These are phyloP conservation scores for Hemisphaericaspora nanyangensis DNA, from an alignment of 805 yeast genomes.

Conservation along the genomic window DNA sequence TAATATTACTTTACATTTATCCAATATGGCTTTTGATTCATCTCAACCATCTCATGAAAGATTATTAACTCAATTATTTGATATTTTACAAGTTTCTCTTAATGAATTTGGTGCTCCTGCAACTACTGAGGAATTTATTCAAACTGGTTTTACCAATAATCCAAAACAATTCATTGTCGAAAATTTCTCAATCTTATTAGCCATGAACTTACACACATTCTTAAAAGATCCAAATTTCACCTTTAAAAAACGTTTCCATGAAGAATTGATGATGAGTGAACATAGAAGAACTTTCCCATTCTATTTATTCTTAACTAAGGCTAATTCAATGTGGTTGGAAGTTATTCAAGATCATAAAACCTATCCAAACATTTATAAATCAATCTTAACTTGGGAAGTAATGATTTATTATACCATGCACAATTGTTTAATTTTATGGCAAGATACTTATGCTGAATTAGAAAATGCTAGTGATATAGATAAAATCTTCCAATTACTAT, in stretches of 20 bases:
- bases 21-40: constrained; percentile 32
- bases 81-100: constrained; percentile 35
- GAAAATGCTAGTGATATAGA: constrained; percentile 46
- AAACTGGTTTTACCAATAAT: constrained; percentile 45
- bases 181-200: constrained; percentile 46
- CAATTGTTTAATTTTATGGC: constrained; percentile 62
- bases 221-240: constrained; percentile 54
- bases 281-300: constrained; percentile 50
- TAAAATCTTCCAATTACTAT: constrained; percentile 45
- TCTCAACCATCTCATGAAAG: constrained; percentile 36
- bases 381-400: constrained; percentile 48
- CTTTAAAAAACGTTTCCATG: constrained; percentile 59
- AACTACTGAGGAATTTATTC: constrained; percentile 39
- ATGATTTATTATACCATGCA: constrained; percentile 56
- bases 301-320: constrained; percentile 31
- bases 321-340: constrained; percentile 34
- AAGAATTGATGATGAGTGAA: constrained; percentile 61
- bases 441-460: constrained; percentile 50
- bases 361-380: constrained; percentile 37
- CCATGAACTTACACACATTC: constrained; percentile 53
- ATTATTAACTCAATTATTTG: constrained; percentile 37
- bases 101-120: constrained; percentile 42
- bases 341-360: constrained; percentile 24
- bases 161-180: constrained; percentile 41
- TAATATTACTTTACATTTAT: constrained; percentile 33